Evolutionary conservation across 345 rosid species (phyloP).

Genomic region (Sisymbrium altissimum): DNA sequence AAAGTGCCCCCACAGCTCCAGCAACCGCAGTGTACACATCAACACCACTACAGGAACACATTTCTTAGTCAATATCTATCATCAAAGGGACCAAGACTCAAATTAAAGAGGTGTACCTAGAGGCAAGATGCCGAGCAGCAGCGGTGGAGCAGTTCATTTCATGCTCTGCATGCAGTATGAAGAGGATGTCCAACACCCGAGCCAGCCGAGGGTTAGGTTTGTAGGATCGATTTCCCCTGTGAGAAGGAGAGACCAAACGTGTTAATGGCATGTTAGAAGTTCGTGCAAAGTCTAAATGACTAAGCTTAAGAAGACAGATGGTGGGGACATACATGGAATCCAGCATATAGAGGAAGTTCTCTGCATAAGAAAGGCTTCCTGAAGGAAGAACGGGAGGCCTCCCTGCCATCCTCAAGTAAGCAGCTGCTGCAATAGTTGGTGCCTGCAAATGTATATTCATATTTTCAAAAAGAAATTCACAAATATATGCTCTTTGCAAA

Average conservation of each 20-base stretch:
- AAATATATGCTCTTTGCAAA: not conserved
- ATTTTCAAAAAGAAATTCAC: not conserved
- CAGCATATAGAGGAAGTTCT: constrained; percentile 92
- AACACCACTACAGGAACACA: constrained; percentile 64
- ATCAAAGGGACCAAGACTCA: not conserved
- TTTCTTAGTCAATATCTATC: not conserved
- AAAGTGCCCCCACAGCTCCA: constrained; percentile 96
- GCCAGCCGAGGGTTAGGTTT: constrained; percentile 92
- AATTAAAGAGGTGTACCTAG: constrained; percentile 50
- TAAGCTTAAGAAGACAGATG: constrained; percentile 3
- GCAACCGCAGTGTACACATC: constrained; percentile 90
- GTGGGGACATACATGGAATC: constrained; percentile 69
- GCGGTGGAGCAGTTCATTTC: constrained; percentile 97
- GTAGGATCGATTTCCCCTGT: constrained; percentile 82
- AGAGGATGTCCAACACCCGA: constrained; percentile 83
- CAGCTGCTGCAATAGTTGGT: constrained; percentile 96
- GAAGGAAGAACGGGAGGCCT: constrained; percentile 97
- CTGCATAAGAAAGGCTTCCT: constrained; percentile 80
- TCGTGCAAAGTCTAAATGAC: not conserved
- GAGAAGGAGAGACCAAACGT: not conserved
- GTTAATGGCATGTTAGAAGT: not conserved
- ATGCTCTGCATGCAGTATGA: constrained; percentile 96
- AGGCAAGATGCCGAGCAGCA: constrained; percentile 97
- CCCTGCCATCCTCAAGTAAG: constrained; percentile 94
- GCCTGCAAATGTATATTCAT: constrained; percentile 40